Evolutionary conservation across 169 alveolate genomes (phyloP), one percentile per base, ranked within the genome.

Genomic region (Eimeria acervulina): DNA sequence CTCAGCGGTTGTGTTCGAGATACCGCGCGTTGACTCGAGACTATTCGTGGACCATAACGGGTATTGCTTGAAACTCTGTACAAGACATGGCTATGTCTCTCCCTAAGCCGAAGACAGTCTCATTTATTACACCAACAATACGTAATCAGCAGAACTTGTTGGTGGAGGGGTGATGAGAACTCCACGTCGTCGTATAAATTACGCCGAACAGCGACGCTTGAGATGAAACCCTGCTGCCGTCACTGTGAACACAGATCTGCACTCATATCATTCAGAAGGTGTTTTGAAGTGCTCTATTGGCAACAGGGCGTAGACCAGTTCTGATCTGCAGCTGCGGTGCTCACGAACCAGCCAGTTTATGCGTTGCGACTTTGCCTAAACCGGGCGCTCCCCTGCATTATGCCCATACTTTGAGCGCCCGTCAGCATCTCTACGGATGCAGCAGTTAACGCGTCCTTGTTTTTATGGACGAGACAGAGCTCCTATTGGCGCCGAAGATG

Each of bases 401-500:
- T 36, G 51, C n/a, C 52, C 47, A 17, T 36, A 70, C 52, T 70
- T 33, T 70, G 47, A 36, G 81, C 28, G 47, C 31, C 7, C 81
- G 36, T 12, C 40, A n/a, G 44, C 42, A 17, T n/a, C 47, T 63
- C 10, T 28, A 19, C 28, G 51, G 81, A 70, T 15, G 51, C 28
- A 70, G 5, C 81, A 70, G 51, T 3, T 70, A 36, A 17, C 28
- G 51, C n/a, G 10, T 36, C 51, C 66, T 42, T 44, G 7, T n/a
- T 40, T 78, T 13, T 78, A 44, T 21, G 63, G 61, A 31, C 42
- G 3, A 28, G n/a, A 78, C 28, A n/a, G 21, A n/a, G 21, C 26
- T 42, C 33, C 40, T 42, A 23, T 28, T n/a, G 88, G 88, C 28
- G 52, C 76, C 61, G 63, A 85, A 52, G 80, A 85, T 85, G 93